Percentiles rank a stretch among this genome's conserved stretches.
Evolutionary conservation across 495 filamentous ascomycete species (phyloP).

Genomic region (Apiosordaria backusii): DNA sequence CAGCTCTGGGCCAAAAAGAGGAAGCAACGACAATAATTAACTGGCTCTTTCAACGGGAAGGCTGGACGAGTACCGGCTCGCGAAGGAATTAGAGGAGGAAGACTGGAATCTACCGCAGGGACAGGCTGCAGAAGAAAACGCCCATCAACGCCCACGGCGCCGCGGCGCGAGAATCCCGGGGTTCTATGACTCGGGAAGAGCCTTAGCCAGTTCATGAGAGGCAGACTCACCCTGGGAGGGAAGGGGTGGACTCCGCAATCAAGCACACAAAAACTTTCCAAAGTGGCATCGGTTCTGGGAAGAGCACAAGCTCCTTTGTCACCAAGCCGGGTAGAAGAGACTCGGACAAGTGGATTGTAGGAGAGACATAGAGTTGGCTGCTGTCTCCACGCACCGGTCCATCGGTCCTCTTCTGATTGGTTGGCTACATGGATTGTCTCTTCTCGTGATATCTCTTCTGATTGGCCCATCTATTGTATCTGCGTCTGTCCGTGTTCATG

Average conservation of each 20-base stretch:
- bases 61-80: background rate
- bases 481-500: no score
- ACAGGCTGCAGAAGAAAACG: conserved; percentile 3
- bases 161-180: conserved; percentile 1
- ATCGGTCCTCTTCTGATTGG: no score
- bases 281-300: background rate
- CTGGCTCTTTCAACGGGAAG: background rate
- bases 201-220: background rate
- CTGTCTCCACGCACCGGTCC: background rate
- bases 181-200: conserved; percentile 1
- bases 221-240: background rate
- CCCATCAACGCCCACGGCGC: background rate
- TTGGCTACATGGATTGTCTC: no score
- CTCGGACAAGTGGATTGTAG: conserved; percentile 1
- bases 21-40: no score
- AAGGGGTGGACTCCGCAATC: conserved; percentile 1
- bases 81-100: conserved; percentile 1
- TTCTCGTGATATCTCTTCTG: no score
- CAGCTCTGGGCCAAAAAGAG: no score
- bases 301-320: conserved; percentile 1
- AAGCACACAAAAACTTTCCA: background rate
- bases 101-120: conserved; percentile 1
- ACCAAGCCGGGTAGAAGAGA: conserved; percentile 3
- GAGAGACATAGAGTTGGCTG: background rate
- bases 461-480: no score